phyloP scores from a whole-genome alignment of 2,329 filamentous ascomycete genomes.

The Penicillium sp. region DNA sequence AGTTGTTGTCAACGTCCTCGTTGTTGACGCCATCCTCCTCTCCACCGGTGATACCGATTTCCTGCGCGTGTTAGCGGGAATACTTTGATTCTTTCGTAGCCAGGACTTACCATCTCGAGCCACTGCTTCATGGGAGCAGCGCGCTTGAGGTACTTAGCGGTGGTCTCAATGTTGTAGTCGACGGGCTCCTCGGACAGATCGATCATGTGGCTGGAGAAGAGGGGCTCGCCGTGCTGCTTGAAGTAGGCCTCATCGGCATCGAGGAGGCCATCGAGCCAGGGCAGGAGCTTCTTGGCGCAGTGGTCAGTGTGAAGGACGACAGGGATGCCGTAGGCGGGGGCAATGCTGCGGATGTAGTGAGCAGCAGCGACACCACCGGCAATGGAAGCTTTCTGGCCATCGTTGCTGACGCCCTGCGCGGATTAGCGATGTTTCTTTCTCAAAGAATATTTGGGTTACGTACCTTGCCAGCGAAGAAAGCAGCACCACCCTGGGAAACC shows the following conservation, averaged over 20 bases:
- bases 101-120: conserved; percentile 84
- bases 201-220: conserved; percentile 98
- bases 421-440: background rate
- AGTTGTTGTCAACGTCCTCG: conserved; percentile 94
- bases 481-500: conserved; percentile 89
- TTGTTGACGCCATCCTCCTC: conserved; percentile 99
- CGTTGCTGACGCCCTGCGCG: conserved; percentile 73
- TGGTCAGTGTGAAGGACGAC: conserved; percentile 97
- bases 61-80: conserved; percentile 46
- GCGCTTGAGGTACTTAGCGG: conserved; percentile 90
- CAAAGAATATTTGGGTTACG: conserved; percentile 16
- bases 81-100: background rate
- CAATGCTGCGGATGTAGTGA: conserved; percentile 89
- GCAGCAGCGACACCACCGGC: conserved; percentile 86
- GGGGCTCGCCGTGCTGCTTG: conserved; percentile 88
- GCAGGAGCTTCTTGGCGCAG: conserved; percentile 98
- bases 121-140: conserved; percentile 97
- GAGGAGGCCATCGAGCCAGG: conserved; percentile 95
- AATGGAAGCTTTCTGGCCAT: conserved; percentile 85
- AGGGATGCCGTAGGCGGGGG: conserved; percentile 85
- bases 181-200: conserved; percentile 92
- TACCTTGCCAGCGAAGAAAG: conserved; percentile 89
- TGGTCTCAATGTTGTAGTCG: conserved; percentile 89
- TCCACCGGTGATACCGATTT: conserved; percentile 93
- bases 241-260: conserved; percentile 94